Evolutionary conservation across 1,284 basidiomycete genomes (phyloP).

Genomic region (Malassezia pachydermatis): DNA sequence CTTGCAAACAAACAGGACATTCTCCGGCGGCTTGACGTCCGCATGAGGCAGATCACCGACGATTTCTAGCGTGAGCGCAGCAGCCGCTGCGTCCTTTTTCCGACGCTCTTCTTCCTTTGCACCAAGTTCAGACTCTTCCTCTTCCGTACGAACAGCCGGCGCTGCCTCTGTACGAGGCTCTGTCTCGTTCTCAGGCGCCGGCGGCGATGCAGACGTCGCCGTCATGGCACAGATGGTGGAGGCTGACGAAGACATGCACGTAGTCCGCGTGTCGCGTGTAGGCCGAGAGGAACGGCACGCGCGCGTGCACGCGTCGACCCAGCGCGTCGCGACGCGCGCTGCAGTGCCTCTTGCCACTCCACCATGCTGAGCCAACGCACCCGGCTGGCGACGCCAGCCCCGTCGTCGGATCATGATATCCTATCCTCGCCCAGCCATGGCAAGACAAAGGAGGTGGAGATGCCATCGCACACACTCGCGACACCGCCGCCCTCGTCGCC

Average conservation of each 20-base stretch:
- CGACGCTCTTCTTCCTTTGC: conserved; percentile 60
- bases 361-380: conserved; percentile 3
- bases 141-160: background rate
- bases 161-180: background rate
- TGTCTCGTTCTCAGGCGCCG: background rate
- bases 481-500: conserved; percentile 13
- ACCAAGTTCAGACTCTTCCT: too few species aligned
- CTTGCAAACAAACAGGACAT: conserved; percentile 97
- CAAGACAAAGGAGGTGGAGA: background rate
- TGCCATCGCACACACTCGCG: background rate
- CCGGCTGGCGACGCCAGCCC: conserved; percentile 12
- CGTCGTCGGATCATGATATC: conserved; percentile 17
- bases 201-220: too few species aligned
- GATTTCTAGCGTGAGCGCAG: conserved; percentile 95
- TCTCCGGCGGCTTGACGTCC: conserved; percentile 92
- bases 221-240: too few species aligned
- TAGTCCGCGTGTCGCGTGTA: too few species aligned
- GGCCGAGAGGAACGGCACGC: background rate
- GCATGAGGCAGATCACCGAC: conserved; percentile 97
- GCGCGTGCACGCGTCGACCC: too few species aligned
- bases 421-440: background rate
- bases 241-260: too few species aligned
- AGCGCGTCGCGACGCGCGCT: conserved; percentile 2
- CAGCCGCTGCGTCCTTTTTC: conserved; percentile 74
- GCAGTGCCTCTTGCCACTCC: background rate